phyloP scores from a whole-genome alignment of 2,329 filamentous ascomycete genomes.

The Clonostachys rhizophaga region DNA sequence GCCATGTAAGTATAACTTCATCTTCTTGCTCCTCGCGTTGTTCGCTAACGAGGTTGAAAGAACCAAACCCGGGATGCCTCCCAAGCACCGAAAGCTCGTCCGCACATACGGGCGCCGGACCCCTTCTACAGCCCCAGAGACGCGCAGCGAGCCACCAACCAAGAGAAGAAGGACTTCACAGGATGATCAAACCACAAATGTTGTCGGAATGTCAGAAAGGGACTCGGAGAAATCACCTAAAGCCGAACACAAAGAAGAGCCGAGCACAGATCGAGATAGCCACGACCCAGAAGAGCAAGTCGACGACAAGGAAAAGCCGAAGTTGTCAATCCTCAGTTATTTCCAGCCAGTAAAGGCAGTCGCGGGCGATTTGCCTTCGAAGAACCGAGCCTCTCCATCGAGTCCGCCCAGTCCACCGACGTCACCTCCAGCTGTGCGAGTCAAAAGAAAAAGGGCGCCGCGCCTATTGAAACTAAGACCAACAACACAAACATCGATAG shows the following conservation, averaged over 20 bases:
- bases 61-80: constrained; percentile 18
- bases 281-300: background rate
- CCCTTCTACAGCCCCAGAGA: constrained; percentile 11
- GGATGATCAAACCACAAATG: background rate
- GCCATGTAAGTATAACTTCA: constrained; percentile 12
- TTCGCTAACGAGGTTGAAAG: constrained; percentile 11
- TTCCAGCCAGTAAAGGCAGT: constrained; percentile 25
- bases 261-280: background rate
- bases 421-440: constrained; percentile 1
- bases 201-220: too few species aligned
- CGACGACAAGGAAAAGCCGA: background rate
- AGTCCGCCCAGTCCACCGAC: background rate
- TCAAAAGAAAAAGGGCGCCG: constrained; percentile 5
- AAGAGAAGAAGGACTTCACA: constrained; percentile 15
- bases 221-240: background rate
- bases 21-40: background rate
- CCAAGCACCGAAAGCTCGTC: constrained; percentile 18
- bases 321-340: constrained; percentile 31
- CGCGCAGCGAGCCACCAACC: constrained; percentile 11
- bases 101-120: constrained; percentile 33
- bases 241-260: background rate
- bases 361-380: background rate
- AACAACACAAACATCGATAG: constrained; percentile 1
- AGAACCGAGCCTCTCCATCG: background rate
- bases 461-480: constrained; percentile 7